Conservation (phyloP, 2,329 filamentous ascomycete species). For the Claviceps spartinae region DNA sequence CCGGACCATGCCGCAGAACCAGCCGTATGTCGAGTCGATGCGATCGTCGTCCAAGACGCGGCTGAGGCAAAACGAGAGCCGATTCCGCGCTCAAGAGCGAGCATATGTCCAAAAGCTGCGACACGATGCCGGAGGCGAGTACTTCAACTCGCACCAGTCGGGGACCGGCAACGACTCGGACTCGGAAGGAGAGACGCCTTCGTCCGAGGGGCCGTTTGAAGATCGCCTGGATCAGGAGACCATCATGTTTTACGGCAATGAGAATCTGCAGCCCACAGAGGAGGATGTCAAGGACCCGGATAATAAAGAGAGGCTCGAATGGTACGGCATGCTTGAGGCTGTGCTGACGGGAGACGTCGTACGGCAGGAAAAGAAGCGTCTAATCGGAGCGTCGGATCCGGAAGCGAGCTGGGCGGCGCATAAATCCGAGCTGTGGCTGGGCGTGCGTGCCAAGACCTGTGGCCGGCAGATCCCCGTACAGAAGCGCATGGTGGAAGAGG, state of each 20-base stretch:
- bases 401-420: slow-evolving; percentile 49
- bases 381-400: slow-evolving; percentile 63
- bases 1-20: slow-evolving; percentile 19
- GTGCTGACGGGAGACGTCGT: slow-evolving; percentile 95
- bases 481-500: slow-evolving; percentile 76
- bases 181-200: slow-evolving; percentile 80
- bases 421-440: slow-evolving; percentile 75
- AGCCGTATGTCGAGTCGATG: slow-evolving; percentile 28
- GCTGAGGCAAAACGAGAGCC: slow-evolving; percentile 29
- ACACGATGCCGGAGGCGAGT: slow-evolving; percentile 51
- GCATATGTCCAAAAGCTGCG: slow-evolving; percentile 88
- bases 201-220: slow-evolving; percentile 70
- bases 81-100: slow-evolving; percentile 58
- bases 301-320: slow-evolving; percentile 84
- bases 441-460: slow-evolving; percentile 69
- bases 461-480: slow-evolving; percentile 77
- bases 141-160: slow-evolving; percentile 54
- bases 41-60: slow-evolving; percentile 41
- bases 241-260: slow-evolving; percentile 82
- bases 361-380: slow-evolving; percentile 89
- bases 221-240: slow-evolving; percentile 86
- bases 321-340: slow-evolving; percentile 95
- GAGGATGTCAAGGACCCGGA: slow-evolving; percentile 82
- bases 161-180: slow-evolving; percentile 57
- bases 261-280: slow-evolving; percentile 73